These are phyloP conservation scores for Cryptosporidium sp. DNA, from an alignment of 169 alveolate species.

Conservation along the genomic window DNA sequence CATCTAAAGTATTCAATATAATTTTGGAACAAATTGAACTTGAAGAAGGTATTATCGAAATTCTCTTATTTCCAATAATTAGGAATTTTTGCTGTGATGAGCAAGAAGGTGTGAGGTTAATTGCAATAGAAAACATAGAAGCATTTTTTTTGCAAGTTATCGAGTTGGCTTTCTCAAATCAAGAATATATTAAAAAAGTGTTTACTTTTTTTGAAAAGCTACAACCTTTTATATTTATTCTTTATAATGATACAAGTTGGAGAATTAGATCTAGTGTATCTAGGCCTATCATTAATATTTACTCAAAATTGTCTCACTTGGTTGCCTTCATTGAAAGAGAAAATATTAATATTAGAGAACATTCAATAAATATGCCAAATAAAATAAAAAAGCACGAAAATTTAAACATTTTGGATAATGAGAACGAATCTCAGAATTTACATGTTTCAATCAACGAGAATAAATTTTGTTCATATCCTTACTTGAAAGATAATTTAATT, in stretches of 20 bases:
- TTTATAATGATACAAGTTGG: conserved; percentile 49
- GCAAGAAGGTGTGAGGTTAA: conserved; percentile 58
- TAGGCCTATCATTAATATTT: conserved; percentile 28
- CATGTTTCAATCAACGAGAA: not conserved
- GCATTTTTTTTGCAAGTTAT: conserved; percentile 29
- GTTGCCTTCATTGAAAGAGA: not conserved
- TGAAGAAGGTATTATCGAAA: conserved; percentile 26
- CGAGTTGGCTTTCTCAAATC: not conserved
- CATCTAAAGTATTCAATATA: conserved; percentile 30
- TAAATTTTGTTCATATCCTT: not conserved
- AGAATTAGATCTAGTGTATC: conserved; percentile 52
- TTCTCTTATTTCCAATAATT: conserved; percentile 50
- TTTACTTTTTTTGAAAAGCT: conserved; percentile 11
- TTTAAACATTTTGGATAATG: not conserved
- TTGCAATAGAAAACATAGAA: conserved; percentile 30
- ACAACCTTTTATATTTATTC: conserved; percentile 28
- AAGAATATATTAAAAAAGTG: not conserved
- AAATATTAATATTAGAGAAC: conserved; percentile 1
- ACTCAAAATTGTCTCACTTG: not conserved
- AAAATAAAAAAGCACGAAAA: not conserved
- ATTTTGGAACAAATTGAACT: conserved; percentile 58
- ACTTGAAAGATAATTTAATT: not conserved
- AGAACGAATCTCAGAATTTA: not conserved
- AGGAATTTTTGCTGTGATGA: conserved; percentile 55
- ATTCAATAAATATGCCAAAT: not conserved